Evolutionary conservation across 129 eudicot genomes (phyloP).

Genomic region (Apium graveolens): DNA sequence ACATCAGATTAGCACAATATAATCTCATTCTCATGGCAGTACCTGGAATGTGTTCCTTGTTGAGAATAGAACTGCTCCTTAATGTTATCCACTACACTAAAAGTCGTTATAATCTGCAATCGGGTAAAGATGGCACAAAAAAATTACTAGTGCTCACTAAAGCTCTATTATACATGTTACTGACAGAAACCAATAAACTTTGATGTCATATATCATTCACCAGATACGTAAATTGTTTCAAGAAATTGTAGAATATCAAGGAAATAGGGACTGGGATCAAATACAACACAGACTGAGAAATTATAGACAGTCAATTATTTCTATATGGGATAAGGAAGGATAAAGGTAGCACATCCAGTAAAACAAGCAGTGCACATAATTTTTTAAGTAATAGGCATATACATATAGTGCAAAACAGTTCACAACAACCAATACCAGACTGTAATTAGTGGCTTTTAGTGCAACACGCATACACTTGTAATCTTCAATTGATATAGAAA

Average conservation of each 20-base stretch:
- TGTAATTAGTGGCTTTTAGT: not conserved
- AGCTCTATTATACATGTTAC: not conserved
- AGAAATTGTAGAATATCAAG: not conserved
- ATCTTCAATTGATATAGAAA: not conserved
- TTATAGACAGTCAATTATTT: not conserved
- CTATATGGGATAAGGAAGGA: not conserved
- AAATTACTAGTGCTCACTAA: not conserved
- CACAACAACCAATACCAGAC: not conserved
- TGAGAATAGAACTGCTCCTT: slow-evolving; percentile 74
- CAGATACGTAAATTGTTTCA: not conserved
- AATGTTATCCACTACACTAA: slow-evolving; percentile 95
- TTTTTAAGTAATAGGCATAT: not conserved
- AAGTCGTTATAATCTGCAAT: slow-evolving; percentile 72
- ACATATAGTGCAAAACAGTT: not conserved
- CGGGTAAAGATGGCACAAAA: slow-evolving; percentile 7
- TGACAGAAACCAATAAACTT: not conserved
- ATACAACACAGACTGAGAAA: not conserved
- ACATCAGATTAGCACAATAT: not conserved
- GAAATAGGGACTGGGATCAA: not conserved
- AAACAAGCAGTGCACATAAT: not conserved
- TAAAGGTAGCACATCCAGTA: not conserved
- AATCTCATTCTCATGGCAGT: slow-evolving; percentile 3
- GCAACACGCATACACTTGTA: not conserved
- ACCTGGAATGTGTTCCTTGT: slow-evolving; percentile 71
- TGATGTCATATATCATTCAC: not conserved